Conservation (phyloP, 306 rosid genomes). For the Quillaja saponaria region DNA sequence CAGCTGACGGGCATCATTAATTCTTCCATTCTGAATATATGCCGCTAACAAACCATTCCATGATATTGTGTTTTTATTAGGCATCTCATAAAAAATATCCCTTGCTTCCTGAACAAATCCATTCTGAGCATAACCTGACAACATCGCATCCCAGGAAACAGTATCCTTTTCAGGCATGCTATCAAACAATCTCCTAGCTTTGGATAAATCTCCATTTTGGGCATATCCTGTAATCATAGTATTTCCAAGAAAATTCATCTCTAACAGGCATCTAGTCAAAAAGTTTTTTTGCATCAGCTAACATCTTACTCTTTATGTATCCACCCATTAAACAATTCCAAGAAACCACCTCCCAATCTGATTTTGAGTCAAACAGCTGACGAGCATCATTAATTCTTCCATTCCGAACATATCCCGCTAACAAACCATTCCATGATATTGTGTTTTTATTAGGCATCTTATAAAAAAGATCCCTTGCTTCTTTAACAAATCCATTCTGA, state of each 20-base stretch:
- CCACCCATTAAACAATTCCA: conserved; percentile 94
- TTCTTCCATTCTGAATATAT: conserved; percentile 71
- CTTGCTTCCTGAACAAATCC: conserved; percentile 72
- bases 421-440: conserved; percentile 78
- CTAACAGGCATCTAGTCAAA: conserved; percentile 64
- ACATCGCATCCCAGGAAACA: conserved; percentile 77
- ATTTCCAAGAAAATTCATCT: conserved; percentile 76
- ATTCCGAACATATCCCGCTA: conserved; percentile 73
- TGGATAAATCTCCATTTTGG: conserved; percentile 55
- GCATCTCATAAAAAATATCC: conserved; percentile 55
- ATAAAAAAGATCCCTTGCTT: conserved; percentile 62
- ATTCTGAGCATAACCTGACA: conserved; percentile 76
- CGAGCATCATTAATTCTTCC: conserved; percentile 64
- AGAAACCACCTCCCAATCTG: conserved; percentile 68
- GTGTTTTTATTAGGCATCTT: conserved; percentile 58
- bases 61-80: conserved; percentile 58
- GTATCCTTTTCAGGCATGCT: conserved; percentile 58
- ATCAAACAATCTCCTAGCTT: conserved; percentile 65
- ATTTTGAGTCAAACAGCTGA: conserved; percentile 53
- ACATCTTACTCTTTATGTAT: conserved; percentile 48
- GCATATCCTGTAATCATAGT: conserved; percentile 84
- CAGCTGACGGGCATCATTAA: conserved; percentile 55
- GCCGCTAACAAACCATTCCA: conserved; percentile 80
- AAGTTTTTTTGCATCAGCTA: conserved; percentile 55
- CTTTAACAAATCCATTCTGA: conserved; percentile 66